Base-by-base conservation (phyloP, 1,284 basidiomycete genomes). In the Spongiforma sp. region DNA sequence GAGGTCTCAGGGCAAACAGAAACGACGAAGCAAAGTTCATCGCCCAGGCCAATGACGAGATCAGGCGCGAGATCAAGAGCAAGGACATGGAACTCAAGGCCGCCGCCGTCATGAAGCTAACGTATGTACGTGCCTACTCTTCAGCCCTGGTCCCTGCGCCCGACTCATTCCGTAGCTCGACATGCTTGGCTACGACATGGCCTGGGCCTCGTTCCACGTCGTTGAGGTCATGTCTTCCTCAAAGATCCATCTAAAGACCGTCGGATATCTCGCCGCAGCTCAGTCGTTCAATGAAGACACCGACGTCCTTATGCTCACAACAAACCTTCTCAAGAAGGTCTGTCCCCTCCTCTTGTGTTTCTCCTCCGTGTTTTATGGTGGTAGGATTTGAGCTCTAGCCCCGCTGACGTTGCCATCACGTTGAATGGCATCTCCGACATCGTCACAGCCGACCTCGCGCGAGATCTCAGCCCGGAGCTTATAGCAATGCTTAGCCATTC, bases 41-140 rank as follows among this genome's bases (percentile, higher is more conserved):
- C 69, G 84, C 88, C 0, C 88, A 91, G 71, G 92, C 90, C 1
- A 88, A 94, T 19, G 89, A 93, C 64, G 91, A 99, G 83, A 98
- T 99, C 71, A 84, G 94, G 65, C 84, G 87, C 63, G 98, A 99
- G 82, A 90, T 99, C 73, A 93, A 89, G 79, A 89, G 87, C 73
- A 95, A 95, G 73, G 98, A 99, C 75, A 97, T 99, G 93, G 94
- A 95, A 69, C 86, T 99, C 69, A 99, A 99, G 79, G 95, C 95
- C 0, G 95, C 88, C 36, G 98, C 96, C 0, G 89, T 99, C 48
- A 84, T 99, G 75, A 99, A 99, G 80, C 89, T 99, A 68, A 95
- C 94, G 73, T 99, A 99, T 81, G 96, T 97, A 79, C 70, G 71
- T 79, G 93, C 86, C 46, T 41, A 50, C 57, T 30, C 15, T 66